Evolutionary conservation across 164 flowering plant species (phyloP).

Genomic region (Piper longum): DNA sequence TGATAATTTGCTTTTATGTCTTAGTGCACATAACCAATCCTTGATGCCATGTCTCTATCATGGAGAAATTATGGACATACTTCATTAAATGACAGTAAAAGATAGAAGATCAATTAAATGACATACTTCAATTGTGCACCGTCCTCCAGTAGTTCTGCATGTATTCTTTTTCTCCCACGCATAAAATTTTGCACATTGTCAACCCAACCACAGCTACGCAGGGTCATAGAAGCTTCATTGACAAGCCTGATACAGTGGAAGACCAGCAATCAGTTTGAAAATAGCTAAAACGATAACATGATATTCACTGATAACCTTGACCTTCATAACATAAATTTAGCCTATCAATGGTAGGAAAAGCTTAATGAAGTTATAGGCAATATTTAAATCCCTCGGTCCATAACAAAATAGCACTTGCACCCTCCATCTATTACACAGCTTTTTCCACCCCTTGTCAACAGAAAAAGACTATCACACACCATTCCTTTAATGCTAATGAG

Average conservation of each 20-base stretch:
- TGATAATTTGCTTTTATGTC: not conserved
- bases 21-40: not conserved
- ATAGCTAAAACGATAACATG: not conserved
- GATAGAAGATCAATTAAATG: not conserved
- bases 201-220: constrained; percentile 68
- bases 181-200: constrained; percentile 48
- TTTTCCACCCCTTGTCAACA: no score
- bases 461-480: no score
- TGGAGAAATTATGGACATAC: no score
- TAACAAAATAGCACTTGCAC: no score
- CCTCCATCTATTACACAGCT: no score
- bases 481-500: no score
- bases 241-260: constrained; percentile 32
- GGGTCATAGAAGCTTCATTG: constrained; percentile 35
- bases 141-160: constrained; percentile 19
- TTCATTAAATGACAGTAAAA: not conserved
- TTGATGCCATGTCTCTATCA: not conserved
- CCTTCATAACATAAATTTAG: no score
- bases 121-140: constrained; percentile 45
- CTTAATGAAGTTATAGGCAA: no score
- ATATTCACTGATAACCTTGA: no score
- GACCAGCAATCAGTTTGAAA: not conserved
- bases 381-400: no score
- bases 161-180: constrained; percentile 41
- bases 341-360: no score